Percentiles rank a stretch among this genome's conserved stretches.
Conservation (phyloP, 1,284 basidiomycete genomes). For the Pholiota adiposa region DNA sequence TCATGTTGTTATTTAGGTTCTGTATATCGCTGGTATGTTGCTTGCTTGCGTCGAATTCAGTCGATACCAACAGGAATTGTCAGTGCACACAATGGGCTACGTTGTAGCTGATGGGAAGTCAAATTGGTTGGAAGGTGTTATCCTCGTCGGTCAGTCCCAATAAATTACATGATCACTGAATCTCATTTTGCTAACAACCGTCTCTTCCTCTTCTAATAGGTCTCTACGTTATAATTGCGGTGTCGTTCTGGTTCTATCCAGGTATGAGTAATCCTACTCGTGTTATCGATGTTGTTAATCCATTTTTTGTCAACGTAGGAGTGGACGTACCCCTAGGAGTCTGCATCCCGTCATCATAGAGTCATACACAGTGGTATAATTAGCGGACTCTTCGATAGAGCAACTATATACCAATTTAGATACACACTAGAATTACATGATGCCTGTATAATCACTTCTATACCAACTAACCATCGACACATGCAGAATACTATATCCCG, state of each 20-base stretch:
- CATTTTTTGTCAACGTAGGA: constrained; percentile 16
- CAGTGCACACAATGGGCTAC: constrained; percentile 67
- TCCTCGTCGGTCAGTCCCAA: constrained; percentile 50
- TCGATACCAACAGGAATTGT: not conserved
- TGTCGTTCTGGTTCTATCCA: constrained; percentile 68
- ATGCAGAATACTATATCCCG: constrained; percentile 2
- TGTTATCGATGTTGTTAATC: not conserved
- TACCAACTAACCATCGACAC: not conserved
- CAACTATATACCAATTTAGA: not conserved
- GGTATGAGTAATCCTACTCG: constrained; percentile 31
- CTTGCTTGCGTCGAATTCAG: not conserved
- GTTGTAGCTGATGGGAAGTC: constrained; percentile 69
- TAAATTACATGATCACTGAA: not conserved
- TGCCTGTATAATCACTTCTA: not conserved
- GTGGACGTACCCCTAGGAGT: constrained; percentile 17
- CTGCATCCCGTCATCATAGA: constrained; percentile 5
- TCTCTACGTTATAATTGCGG: constrained; percentile 61
- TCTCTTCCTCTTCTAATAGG: constrained; percentile 36
- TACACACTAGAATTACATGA: constrained; percentile 3
- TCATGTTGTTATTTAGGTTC: constrained; percentile 20
- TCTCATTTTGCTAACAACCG: not conserved
- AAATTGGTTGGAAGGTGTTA: constrained; percentile 64
- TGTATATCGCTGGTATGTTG: constrained; percentile 30
- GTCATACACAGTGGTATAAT: not conserved
- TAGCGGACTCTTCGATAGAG: not conserved